Evolutionary conservation across 106 monocot genomes (phyloP).

Genomic region (Acorus calamus): DNA sequence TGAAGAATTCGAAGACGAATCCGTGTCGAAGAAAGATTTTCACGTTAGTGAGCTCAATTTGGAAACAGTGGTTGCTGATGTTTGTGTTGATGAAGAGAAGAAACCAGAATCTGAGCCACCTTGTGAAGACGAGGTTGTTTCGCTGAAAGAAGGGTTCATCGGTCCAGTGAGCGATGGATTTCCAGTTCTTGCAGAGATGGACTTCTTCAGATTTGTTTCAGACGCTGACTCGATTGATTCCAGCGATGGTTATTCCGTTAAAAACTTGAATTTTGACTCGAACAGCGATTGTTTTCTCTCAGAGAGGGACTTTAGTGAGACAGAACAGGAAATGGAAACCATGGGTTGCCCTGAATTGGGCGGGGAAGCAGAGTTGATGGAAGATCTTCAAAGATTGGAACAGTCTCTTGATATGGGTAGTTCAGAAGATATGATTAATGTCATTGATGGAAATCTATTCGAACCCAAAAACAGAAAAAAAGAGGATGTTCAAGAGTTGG

Average conservation of each 20-base stretch:
- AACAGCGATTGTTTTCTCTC: conserved; percentile 39
- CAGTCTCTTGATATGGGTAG: not conserved
- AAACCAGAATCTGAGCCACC: too few species aligned
- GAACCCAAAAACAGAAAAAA: not conserved
- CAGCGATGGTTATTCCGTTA: conserved; percentile 60
- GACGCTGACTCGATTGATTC: conserved; percentile 32
- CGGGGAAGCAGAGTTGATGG: conserved; percentile 1
- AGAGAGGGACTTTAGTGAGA: conserved; percentile 28
- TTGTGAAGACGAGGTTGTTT: not conserved
- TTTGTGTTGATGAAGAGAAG: too few species aligned
- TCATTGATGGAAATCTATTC: not conserved
- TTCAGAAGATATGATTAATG: not conserved
- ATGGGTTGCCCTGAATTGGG: not conserved
- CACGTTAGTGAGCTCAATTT: too few species aligned
- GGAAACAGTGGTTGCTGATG: too few species aligned
- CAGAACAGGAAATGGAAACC: conserved; percentile 4
- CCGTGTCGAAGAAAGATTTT: too few species aligned
- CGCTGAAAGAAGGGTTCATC: conserved; percentile 1
- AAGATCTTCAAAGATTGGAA: conserved; percentile 1
- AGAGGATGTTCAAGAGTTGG: not conserved
- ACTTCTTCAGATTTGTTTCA: conserved; percentile 31
- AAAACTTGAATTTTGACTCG: conserved; percentile 35
- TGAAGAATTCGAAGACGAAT: too few species aligned
- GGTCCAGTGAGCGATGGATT: conserved; percentile 3
- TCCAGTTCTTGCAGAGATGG: conserved; percentile 5